Evolutionary conservation across 441 rosid species (phyloP).

Genomic region (Bruguiera hainesii): DNA sequence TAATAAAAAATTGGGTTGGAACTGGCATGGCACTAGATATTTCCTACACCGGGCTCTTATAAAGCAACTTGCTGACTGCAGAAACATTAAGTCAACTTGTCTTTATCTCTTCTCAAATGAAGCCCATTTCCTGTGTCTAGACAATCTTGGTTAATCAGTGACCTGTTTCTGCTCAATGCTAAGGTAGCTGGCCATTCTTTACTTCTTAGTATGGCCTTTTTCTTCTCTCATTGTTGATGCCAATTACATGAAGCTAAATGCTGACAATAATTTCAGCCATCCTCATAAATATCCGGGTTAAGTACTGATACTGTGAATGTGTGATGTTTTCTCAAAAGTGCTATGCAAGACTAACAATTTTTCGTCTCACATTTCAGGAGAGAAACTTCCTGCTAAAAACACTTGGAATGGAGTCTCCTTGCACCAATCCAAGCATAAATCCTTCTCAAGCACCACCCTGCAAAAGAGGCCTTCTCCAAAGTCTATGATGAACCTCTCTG

Average conservation of each 20-base stretch:
- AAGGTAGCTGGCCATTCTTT: background rate
- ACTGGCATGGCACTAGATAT: background rate
- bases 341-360: slow-evolving; percentile 21
- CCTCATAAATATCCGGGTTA: background rate
- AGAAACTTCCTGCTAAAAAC: slow-evolving; percentile 90
- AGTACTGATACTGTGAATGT: background rate
- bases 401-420: slow-evolving; percentile 86
- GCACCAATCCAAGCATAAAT: slow-evolving; percentile 47
- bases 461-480: slow-evolving; percentile 94
- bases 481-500: slow-evolving; percentile 50
- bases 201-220: background rate
- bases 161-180: background rate
- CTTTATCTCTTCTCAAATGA: background rate
- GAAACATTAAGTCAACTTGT: too few relatives aligned
- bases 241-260: slow-evolving; percentile 1
- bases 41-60: slow-evolving; percentile 1
- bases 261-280: background rate
- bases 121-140: background rate
- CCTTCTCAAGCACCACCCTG: slow-evolving; percentile 84
- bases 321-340: slow-evolving; percentile 14
- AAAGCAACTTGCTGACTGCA: background rate
- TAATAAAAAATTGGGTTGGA: background rate
- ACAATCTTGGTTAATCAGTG: slow-evolving; percentile 3
- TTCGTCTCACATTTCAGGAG: slow-evolving; percentile 55
- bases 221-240: background rate